Conservation (phyloP, 169 alveolate genomes). For the Plasmodium cynomolgi region DNA sequence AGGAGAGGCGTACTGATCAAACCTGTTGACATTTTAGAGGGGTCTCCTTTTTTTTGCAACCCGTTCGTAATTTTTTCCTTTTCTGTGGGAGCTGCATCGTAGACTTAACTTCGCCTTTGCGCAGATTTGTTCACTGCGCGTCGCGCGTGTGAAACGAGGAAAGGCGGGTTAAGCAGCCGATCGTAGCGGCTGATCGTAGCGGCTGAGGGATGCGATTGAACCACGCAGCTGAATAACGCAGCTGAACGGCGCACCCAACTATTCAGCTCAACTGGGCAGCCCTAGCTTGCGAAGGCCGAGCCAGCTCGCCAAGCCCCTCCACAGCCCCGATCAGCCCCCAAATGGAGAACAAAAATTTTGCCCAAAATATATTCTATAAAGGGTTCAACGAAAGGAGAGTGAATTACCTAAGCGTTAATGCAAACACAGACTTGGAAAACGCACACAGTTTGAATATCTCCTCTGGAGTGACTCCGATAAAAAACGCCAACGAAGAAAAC, state of each 20-base stretch:
- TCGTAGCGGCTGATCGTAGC: background rate
- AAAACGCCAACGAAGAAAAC: constrained; percentile 11
- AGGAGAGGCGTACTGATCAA: background rate
- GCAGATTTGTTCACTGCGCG: background rate
- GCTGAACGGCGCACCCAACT: background rate
- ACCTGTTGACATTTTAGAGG: background rate
- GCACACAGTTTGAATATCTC: background rate
- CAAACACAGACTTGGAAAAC: background rate
- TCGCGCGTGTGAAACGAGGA: background rate
- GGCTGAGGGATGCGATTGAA: background rate
- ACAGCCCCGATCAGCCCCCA: background rate
- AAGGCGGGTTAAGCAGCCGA: background rate
- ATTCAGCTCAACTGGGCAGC: background rate
- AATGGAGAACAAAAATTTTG: constrained; percentile 44
- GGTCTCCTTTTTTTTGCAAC: background rate
- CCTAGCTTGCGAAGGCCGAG: background rate
- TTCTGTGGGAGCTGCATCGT: background rate
- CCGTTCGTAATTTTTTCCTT: background rate
- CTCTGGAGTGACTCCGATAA: constrained; percentile 14
- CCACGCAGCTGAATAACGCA: background rate
- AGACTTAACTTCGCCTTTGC: background rate
- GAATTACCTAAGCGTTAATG: constrained; percentile 23
- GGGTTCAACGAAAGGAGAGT: constrained; percentile 54
- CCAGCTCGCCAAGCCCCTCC: background rate
- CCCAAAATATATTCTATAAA: constrained; percentile 51